Evolutionary conservation across 1,284 basidiomycete genomes (phyloP), one percentile per base, ranked within the genome.

Genomic region (Cutaneotrichosporon dermatis): DNA sequence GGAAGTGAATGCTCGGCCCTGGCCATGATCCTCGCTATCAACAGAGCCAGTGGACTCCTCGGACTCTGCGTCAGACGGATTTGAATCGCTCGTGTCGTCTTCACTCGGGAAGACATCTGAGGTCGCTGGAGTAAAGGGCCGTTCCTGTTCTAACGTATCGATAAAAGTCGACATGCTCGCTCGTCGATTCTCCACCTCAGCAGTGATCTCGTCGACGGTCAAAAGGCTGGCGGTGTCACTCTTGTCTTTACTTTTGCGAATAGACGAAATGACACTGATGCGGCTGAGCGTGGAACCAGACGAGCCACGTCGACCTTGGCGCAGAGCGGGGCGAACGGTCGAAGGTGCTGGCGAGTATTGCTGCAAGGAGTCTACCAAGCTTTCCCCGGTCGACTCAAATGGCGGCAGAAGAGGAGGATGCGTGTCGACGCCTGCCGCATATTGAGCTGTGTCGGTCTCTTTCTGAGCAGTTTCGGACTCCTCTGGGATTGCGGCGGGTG

Each of bases 121-220:
- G 37, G 37, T 34, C 4, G 34, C 15, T 0, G 53, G 43, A 11
- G 43, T 46, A n/a, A 44, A 10, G 12, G 53, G 43, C 4, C 43
- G 53, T n/a, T 54, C 53, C 1, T 46, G 42, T 7, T 49, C 45
- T 57, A 58, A n/a, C 58, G 39, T 61, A 15, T 56, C 55, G n/a
- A 43, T 51, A 41, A 74, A 71, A 0, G 81, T 74, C 51, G 79
- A 76, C 59, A 80, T 79, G 68, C 81, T 84, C 50, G 80, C 80
- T 15, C 86, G 80, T 13, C 93, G 82, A 69, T 87, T 91, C 79
- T 98, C 95, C 1, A 99, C 90, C 70, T 95, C 90, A 5, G 92
- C 93, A 0, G 95, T 98, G 68, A 99, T 96, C 78, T 99, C 92
- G 71, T 99, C 95, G 12, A 99, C 90, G 0, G 95, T 99, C 72